A percentile compares a stretch with the other conserved stretches of the same genome.
phyloP scores from a whole-genome alignment of 441 rosid species.

The Arabidopsis lyrata region DNA sequence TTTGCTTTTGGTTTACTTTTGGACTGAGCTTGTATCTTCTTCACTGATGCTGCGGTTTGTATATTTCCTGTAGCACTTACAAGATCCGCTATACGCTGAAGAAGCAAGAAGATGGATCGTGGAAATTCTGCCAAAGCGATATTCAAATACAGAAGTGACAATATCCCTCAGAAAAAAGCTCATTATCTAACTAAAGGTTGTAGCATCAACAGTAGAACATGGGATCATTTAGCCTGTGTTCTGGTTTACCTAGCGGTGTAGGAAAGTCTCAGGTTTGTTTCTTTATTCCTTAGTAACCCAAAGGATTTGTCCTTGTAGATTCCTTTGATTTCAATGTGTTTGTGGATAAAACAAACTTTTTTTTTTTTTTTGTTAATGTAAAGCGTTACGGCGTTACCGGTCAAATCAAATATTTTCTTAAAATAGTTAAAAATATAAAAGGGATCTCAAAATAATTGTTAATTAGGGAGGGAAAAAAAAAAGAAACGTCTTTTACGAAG shows the following conservation, averaged over 20 bases:
- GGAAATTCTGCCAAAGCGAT: conserved; percentile 81
- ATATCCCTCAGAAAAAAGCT: not conserved
- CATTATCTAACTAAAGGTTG: conserved; percentile 21
- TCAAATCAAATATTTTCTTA: conserved; percentile 1
- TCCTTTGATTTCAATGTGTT: conserved; percentile 28
- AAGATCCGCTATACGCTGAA: conserved; percentile 70
- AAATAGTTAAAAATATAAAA: not conserved
- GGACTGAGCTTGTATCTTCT: not conserved
- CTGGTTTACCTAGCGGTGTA: conserved; percentile 34
- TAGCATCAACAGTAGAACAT: conserved; percentile 25
- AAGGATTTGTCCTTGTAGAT: conserved; percentile 29
- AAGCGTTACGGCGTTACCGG: conserved; percentile 29
- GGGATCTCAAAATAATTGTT: not conserved
- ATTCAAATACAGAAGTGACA: conserved; percentile 61
- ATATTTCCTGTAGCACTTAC: conserved; percentile 64
- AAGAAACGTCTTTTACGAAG: not conserved
- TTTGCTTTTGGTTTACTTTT: not conserved
- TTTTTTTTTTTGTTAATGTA: conserved; percentile 22
- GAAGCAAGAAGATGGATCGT: conserved; percentile 82
- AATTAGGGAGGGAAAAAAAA: not conserved
- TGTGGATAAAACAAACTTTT: conserved; percentile 16
- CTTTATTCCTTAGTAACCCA: conserved; percentile 16
- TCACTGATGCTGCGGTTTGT: not conserved
- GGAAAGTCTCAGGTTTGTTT: conserved; percentile 29
- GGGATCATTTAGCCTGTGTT: conserved; percentile 33